Evolutionary conservation across 2,329 filamentous ascomycete genomes (phyloP), one percentile per base, ranked within the genome.

Genomic region (Xenosphaeropsis pyriputrescens): DNA sequence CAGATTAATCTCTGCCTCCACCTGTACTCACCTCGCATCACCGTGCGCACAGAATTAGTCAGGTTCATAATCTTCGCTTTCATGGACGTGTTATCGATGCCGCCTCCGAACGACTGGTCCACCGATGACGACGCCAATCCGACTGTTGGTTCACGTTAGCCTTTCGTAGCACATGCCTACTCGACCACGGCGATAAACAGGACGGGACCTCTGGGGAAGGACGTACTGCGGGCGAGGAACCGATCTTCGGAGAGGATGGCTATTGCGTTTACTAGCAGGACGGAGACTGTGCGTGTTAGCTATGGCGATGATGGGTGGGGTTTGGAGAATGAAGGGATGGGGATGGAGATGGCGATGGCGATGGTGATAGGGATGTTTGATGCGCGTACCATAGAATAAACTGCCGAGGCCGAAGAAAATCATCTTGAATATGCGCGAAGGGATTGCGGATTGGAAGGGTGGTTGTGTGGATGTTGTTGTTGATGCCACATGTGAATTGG

Each of bases 21-120:
- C n/a, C n/a, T n/a, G n/a, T n/a, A n/a, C 79, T 42, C 71, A 95
- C 88, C 86, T 65, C 89, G 75, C 85, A 93, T 93, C 39, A 96
- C 66, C 41, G 85, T 94, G 58, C 89, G 71, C 49, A 95, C 80
- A 52, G 84, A 91, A 29, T 84, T 83, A 47, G 96, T 91, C 52
- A 96, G 62, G 57, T 93, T 86, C 51, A 95, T 79, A 32, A 88
- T 69, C 59, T 91, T 91, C 37, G 79, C 79, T 60, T 91, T 89
- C 51, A 93, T 70, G 59, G 84, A 88, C 46, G 77, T 71, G 48
- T 84, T 82, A 49, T 83, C 72, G 47, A 68, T 65, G 52, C 52
- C 69, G 64, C 37, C 43, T 50, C 86, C 85, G 57, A 94, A 94
- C 31, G 78, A 76, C 1, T 84, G 79, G 48, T 94, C 85, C 49